Evolutionary conservation across 2,329 filamentous ascomycete genomes (phyloP).

Genomic region (Aspergillus niger): DNA sequence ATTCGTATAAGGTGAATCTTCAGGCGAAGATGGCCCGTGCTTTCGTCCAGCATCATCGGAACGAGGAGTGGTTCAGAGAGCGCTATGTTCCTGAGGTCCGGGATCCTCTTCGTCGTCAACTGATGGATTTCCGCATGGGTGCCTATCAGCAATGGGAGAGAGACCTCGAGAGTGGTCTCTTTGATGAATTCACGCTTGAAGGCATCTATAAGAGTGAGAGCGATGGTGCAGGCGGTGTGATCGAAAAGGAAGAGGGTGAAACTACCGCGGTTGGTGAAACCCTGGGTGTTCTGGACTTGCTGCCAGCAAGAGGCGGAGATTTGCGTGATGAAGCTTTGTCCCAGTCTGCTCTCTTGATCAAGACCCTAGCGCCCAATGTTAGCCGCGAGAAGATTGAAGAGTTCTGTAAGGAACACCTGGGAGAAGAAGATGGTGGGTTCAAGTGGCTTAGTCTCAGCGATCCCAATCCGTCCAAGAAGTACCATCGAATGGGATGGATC

Average conservation of each 20-base stretch:
- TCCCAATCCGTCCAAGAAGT: constrained; percentile 94
- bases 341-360: constrained; percentile 92
- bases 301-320: constrained; percentile 81
- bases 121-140: constrained; percentile 77
- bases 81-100: constrained; percentile 84
- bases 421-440: constrained; percentile 87
- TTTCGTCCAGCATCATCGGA: constrained; percentile 90
- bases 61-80: constrained; percentile 97
- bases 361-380: constrained; percentile 95
- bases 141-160: constrained; percentile 86
- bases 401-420: constrained; percentile 92
- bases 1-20: constrained; percentile 66
- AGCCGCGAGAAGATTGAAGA: constrained; percentile 89
- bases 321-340: constrained; percentile 84
- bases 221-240: constrained; percentile 78
- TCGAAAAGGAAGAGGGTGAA: constrained; percentile 96
- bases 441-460: constrained; percentile 96
- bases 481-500: constrained; percentile 97
- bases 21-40: constrained; percentile 76
- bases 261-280: constrained; percentile 89
- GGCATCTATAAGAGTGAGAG: constrained; percentile 91
- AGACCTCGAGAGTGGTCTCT: constrained; percentile 79
- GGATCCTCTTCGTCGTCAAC: constrained; percentile 70
- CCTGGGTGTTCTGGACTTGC: constrained; percentile 84
- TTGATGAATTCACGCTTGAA: constrained; percentile 93